These are phyloP conservation scores for Hyphodiscus sp. DNA, from an alignment of 2,329 filamentous ascomycete genomes.

Conservation along the genomic window DNA sequence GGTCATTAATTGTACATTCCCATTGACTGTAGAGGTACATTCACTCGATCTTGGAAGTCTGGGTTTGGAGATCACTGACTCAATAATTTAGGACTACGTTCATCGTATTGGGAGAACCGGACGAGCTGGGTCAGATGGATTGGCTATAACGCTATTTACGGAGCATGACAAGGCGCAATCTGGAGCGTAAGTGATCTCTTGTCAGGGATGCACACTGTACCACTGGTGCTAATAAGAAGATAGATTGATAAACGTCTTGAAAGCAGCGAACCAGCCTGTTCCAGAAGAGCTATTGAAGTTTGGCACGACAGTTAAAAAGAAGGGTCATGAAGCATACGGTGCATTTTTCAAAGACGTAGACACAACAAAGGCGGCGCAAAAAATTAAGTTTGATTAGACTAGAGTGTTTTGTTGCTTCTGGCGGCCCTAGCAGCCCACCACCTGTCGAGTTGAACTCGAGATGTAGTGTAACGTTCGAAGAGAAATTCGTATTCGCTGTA, in stretches of 20 bases:
- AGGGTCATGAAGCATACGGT: conserved; percentile 90
- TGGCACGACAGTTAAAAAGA: conserved; percentile 97
- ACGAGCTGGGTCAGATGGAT: conserved; percentile 80
- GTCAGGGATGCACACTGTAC: conserved; percentile 16
- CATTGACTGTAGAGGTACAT: conserved; percentile 69
- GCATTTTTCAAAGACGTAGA: conserved; percentile 92
- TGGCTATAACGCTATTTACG: conserved; percentile 91
- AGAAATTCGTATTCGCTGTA: conserved; percentile 50
- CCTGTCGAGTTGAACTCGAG: conserved; percentile 30
- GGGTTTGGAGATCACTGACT: too few relatives aligned
- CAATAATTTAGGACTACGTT: conserved; percentile 64
- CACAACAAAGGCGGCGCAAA: conserved; percentile 75
- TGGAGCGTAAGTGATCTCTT: conserved; percentile 61
- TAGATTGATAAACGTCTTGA: conserved; percentile 89
- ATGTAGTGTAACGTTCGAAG: conserved; percentile 41
- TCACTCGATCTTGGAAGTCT: too few relatives aligned
- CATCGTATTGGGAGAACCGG: conserved; percentile 95
- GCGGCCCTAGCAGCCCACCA: conserved; percentile 1
- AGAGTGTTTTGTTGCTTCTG: background rate
- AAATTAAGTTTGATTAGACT: conserved; percentile 79
- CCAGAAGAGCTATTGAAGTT: conserved; percentile 91
- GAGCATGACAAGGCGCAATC: conserved; percentile 90
- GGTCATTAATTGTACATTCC: conserved; percentile 77
- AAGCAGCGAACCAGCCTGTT: conserved; percentile 83
- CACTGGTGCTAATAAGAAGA: conserved; percentile 14